A percentile compares a stretch with the other conserved stretches of the same genome.
phyloP scores from a whole-genome alignment of 176 grass and related monocot genomes.

The Zea mays region DNA sequence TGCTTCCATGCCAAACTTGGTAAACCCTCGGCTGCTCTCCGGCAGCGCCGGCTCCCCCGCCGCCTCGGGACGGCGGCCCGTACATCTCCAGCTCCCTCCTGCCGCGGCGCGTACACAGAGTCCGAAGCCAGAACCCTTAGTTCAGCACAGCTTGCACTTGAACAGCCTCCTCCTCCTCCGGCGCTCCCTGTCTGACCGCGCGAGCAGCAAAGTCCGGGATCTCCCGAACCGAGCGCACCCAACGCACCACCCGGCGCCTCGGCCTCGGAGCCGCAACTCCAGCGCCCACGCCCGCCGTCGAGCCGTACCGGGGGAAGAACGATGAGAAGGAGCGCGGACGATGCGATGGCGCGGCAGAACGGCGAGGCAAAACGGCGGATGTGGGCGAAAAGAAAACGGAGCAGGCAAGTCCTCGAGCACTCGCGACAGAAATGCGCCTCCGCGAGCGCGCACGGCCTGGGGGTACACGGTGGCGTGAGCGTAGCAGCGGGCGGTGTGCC shows the following conservation, averaged over 20 bases:
- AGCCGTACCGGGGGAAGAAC: neutral
- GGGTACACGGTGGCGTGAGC: conserved; percentile 39
- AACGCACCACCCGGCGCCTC: neutral
- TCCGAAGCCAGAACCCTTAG: neutral
- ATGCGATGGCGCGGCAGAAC: conserved; percentile 15
- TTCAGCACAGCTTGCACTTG: neutral
- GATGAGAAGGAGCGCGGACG: neutral
- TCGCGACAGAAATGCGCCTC: neutral
- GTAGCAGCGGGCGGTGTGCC: conserved; percentile 19
- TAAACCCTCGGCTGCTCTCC: conserved; percentile 77
- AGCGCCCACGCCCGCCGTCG: neutral
- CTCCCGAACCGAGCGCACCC: conserved; percentile 22
- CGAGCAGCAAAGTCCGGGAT: conserved; percentile 17
- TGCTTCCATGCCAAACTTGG: conserved; percentile 88
- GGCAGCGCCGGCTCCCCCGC: conserved; percentile 27
- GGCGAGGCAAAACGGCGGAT: neutral
- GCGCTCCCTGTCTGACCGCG: neutral
- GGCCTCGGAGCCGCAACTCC: neutral
- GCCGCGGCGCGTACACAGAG: neutral
- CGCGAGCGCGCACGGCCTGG: neutral
- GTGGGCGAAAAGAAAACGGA: neutral
- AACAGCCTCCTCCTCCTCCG: neutral
- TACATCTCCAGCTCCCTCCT: conserved; percentile 51
- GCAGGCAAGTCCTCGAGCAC: conserved; percentile 19
- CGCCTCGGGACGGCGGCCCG: conserved; percentile 50